Evolutionary conservation across 768 basidiomycete genomes (phyloP).

Genomic region (Sarcodon aspratus): DNA sequence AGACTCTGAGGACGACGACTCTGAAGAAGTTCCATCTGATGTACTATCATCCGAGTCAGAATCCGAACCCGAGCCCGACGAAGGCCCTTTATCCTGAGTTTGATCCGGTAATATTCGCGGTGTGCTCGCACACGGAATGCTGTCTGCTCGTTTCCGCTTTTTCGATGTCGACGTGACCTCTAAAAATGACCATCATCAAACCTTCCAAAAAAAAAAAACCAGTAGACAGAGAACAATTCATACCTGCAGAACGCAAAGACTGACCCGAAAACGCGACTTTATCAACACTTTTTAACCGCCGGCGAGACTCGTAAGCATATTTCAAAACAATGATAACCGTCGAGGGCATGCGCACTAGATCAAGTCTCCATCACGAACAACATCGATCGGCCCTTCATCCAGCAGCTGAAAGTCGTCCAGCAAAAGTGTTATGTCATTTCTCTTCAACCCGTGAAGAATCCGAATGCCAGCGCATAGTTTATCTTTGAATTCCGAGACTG

Average conservation of each 20-base stretch:
- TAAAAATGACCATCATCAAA: not conserved
- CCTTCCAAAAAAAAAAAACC: too few species aligned
- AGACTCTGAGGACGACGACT: constrained; percentile 14
- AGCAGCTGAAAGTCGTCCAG: constrained; percentile 20
- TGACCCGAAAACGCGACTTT: not conserved
- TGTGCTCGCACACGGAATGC: not conserved
- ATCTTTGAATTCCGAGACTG: constrained; percentile 13
- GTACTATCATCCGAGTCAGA: constrained; percentile 12
- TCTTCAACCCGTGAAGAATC: constrained; percentile 4
- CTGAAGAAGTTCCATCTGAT: constrained; percentile 16
- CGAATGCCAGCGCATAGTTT: constrained; percentile 13
- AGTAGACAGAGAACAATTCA: not conserved
- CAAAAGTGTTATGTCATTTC: constrained; percentile 10
- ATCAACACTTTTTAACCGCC: not conserved
- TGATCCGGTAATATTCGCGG: too few species aligned
- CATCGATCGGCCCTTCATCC: constrained; percentile 15
- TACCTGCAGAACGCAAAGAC: not conserved
- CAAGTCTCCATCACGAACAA: constrained; percentile 18
- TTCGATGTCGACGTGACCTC: not conserved
- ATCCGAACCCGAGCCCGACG: constrained; percentile 12
- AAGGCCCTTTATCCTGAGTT: too few species aligned
- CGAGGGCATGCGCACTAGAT: constrained; percentile 9
- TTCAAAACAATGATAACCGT: not conserved
- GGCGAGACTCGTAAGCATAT: too few species aligned
- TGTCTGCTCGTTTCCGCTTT: not conserved